Conservation (phyloP, 768 basidiomycete genomes). For the Lentinula boryana region DNA sequence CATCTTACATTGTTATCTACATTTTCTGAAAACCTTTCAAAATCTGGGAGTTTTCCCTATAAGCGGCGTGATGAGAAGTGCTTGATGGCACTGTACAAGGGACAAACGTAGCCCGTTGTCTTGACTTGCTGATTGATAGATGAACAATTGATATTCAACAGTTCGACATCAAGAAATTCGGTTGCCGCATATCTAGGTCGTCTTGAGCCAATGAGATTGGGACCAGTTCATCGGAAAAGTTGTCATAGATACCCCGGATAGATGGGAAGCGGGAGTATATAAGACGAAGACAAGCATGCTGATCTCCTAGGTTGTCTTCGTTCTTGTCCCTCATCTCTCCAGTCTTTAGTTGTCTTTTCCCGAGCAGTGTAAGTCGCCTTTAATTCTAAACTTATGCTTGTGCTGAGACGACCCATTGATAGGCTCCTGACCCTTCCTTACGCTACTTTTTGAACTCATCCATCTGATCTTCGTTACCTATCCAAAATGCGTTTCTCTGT, state of each 20-base stretch:
- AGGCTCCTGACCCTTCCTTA: conserved; percentile 29
- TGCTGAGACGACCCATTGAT: not conserved
- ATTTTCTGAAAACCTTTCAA: no score
- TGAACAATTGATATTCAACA: no score
- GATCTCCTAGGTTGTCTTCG: conserved; percentile 2
- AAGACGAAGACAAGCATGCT: not conserved
- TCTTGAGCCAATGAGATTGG: not conserved
- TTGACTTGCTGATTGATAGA: no score
- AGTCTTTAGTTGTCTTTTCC: not conserved
- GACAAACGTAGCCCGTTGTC: not conserved
- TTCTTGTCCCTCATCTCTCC: conserved; percentile 4
- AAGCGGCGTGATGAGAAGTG: no score
- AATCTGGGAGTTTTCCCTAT: no score
- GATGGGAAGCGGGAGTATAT: not conserved
- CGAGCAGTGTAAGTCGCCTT: conserved; percentile 5
- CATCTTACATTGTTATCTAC: no score
- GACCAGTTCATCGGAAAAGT: not conserved
- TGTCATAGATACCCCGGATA: conserved; percentile 1
- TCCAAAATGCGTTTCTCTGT: conserved; percentile 48
- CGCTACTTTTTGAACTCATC: not conserved
- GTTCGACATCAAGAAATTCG: no score
- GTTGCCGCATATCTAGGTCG: not conserved
- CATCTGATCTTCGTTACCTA: conserved; percentile 12
- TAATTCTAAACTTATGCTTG: no score
- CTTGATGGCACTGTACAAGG: not conserved